A percentile compares a stretch with the other conserved stretches of the same genome.
Conservation (phyloP, 345 rosid genomes). For the Cardamine chenopodiifolia region DNA sequence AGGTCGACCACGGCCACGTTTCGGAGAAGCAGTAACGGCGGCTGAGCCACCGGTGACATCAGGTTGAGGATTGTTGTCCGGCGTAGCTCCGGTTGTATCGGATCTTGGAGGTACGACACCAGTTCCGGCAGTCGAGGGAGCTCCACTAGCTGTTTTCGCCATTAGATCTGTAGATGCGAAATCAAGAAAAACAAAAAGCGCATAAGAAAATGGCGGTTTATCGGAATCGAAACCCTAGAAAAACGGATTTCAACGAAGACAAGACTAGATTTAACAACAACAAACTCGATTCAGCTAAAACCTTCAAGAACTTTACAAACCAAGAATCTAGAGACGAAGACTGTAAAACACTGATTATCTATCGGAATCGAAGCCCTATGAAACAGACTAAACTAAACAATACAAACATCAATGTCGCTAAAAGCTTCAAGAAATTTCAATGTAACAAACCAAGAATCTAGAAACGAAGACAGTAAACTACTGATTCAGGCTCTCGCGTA, state of each 20-base stretch:
- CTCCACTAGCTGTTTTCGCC: constrained; percentile 25
- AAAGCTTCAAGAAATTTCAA: not conserved
- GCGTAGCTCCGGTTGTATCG: too few species aligned
- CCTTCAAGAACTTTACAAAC: not conserved
- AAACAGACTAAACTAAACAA: too few species aligned
- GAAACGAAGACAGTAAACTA: not conserved
- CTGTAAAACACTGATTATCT: not conserved
- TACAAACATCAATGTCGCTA: constrained; percentile 8
- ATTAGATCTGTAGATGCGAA: constrained; percentile 25
- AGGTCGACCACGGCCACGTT: constrained; percentile 75
- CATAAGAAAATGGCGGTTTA: constrained; percentile 13
- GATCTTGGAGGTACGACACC: constrained; percentile 28
- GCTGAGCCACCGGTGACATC: constrained; percentile 31
- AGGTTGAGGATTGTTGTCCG: not conserved
- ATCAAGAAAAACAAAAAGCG: not conserved
- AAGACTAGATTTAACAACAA: not conserved
- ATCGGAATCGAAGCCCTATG: too few species aligned
- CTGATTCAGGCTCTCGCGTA: not conserved
- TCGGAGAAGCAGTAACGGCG: constrained; percentile 29
- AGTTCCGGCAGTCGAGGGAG: not conserved
- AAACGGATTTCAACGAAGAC: constrained; percentile 21
- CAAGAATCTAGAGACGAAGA: constrained; percentile 5
- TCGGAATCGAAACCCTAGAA: constrained; percentile 15
- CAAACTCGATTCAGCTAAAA: constrained; percentile 24
- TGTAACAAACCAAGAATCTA: not conserved